These are phyloP conservation scores for Cercophora newfieldiana DNA, from an alignment of 495 filamentous ascomycete species.

Conservation along the genomic window DNA sequence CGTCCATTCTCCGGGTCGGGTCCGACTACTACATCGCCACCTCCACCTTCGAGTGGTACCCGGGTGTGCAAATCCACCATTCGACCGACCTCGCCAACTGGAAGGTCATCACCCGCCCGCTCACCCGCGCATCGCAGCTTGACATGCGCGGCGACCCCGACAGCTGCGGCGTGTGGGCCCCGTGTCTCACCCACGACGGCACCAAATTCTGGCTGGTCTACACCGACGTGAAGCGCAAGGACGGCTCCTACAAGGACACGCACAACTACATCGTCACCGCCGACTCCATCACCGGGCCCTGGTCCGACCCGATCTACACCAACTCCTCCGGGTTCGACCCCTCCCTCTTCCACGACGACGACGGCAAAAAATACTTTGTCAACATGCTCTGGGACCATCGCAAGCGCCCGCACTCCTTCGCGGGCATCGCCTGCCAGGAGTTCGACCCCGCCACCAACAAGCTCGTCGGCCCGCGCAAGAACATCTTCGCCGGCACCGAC, in stretches of 20 bases:
- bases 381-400: conserved; percentile 58
- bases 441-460: conserved; percentile 45
- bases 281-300: conserved; percentile 50
- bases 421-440: conserved; percentile 52
- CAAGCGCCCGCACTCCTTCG: conserved; percentile 44
- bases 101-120: conserved; percentile 58
- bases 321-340: conserved; percentile 60
- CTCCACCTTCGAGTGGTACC: conserved; percentile 64
- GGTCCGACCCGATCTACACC: conserved; percentile 56
- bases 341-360: conserved; percentile 58
- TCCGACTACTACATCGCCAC: conserved; percentile 63
- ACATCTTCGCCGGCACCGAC: conserved; percentile 57
- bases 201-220: conserved; percentile 59
- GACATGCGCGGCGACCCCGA: conserved; percentile 61
- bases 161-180: conserved; percentile 65
- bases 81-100: conserved; percentile 60
- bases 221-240: conserved; percentile 58
- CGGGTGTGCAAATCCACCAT: conserved; percentile 60
- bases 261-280: conserved; percentile 56
- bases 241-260: conserved; percentile 55
- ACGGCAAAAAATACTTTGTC: conserved; percentile 56
- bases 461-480: conserved; percentile 49
- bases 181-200: conserved; percentile 59
- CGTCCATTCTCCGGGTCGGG: conserved; percentile 57
- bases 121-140: conserved; percentile 59